phyloP scores from a whole-genome alignment of 2,329 filamentous ascomycete genomes.

The Curvularia verruculosa region DNA sequence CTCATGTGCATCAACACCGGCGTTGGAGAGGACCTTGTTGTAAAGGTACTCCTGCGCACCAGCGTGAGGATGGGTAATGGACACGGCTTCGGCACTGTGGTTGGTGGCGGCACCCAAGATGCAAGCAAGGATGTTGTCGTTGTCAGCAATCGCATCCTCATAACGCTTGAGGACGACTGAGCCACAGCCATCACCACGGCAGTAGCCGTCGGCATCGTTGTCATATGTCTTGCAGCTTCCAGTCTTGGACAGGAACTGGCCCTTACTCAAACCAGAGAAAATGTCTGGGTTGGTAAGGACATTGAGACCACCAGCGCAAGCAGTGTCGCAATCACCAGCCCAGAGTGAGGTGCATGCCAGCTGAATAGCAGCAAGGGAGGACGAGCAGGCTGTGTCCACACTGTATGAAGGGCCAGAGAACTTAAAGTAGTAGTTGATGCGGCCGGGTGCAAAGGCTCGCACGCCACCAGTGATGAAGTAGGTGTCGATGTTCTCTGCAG shows the following conservation, averaged over 20 bases:
- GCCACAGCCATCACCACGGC: conserved; percentile 76
- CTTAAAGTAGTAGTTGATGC: conserved; percentile 79
- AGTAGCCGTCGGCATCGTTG: conserved; percentile 81
- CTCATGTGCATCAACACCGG: conserved; percentile 76
- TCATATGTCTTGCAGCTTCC: conserved; percentile 83
- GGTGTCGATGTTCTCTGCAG: conserved; percentile 72
- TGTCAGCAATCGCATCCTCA: conserved; percentile 76
- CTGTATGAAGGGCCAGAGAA: conserved; percentile 75
- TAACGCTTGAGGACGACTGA: conserved; percentile 79
- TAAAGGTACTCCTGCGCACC: conserved; percentile 76
- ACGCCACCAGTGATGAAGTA: conserved; percentile 70
- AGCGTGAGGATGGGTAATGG: conserved; percentile 83
- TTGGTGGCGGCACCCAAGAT: conserved; percentile 79
- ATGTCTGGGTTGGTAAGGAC: conserved; percentile 82
- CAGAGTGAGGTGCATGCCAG: conserved; percentile 74
- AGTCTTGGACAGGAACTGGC: conserved; percentile 78
- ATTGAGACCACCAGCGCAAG: conserved; percentile 78
- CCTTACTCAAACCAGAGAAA: conserved; percentile 75
- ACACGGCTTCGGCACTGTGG: conserved; percentile 79
- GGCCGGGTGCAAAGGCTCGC: conserved; percentile 65
- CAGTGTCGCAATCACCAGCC: conserved; percentile 79
- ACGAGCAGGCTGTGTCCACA: conserved; percentile 80
- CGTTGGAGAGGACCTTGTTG: conserved; percentile 71
- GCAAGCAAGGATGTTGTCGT: conserved; percentile 74
- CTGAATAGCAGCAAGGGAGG: conserved; percentile 73